Base-by-base conservation (phyloP, 139 green algal genomes). In the Chlamydomonas applanata region DNA sequence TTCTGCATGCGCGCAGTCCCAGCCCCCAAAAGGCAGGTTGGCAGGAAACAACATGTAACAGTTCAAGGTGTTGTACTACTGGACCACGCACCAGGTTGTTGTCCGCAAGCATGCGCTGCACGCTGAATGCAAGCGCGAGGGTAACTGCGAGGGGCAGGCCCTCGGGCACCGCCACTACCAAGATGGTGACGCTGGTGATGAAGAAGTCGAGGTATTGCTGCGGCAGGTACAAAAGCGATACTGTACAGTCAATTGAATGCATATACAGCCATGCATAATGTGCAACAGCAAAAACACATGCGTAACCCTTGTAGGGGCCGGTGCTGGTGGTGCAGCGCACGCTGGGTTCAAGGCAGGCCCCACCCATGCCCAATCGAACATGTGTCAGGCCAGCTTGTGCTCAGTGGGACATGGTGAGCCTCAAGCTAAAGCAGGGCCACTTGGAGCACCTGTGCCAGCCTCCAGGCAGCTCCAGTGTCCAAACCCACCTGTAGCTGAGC, bases 161-260 rank as follows among this genome's bases (percentile, higher is more conserved):
- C 81, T 97, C 93, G 3, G 93, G 93, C 30, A 97, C 88, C 9
- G 93, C 93, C 60, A 97, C 93, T 71, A 97, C 92, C 76, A 97
- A 79, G 24, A 97, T 86, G 30, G 92, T 96, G 71, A 97, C 87
- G n/a, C 82, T 87, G 24, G 82, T 93, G 79, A 94, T 93, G 66
- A 96, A 65, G 67, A 87, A 88, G 33, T 82, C 63, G 16, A 96
- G 77, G 83, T 96, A 96, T 4, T 69, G 57, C 57, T 90, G 75
- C 2, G 61, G 3, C 33, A 54, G 61, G n/a, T n/a, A n/a, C n/a
- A n/a, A n/a, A n/a, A n/a, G n/a, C n/a, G n/a, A n/a, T n/a, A n/a
- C n/a, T n/a, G n/a, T n/a, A n/a, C n/a, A n/a, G n/a, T n/a, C n/a
- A n/a, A n/a, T n/a, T n/a, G n/a, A n/a, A n/a, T n/a, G n/a, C 27